A percentile compares a stretch with the other conserved stretches of the same genome.
Conservation (phyloP, 2,329 filamentous ascomycete genomes). For the Aaosphaeria arxii region DNA sequence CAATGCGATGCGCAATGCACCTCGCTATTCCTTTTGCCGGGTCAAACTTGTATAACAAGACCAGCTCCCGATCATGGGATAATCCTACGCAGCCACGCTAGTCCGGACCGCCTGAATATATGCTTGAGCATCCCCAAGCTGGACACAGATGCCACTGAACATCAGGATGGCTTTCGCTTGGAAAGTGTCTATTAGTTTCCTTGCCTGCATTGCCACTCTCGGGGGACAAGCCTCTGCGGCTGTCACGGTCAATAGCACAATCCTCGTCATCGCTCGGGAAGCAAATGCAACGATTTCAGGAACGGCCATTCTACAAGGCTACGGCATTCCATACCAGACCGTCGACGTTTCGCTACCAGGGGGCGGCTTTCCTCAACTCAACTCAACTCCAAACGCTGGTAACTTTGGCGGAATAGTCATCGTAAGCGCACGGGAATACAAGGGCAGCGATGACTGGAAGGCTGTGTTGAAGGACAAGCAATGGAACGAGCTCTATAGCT, state of each 20-base stretch:
- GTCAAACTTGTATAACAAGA: too few species aligned
- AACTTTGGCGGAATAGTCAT: conserved; percentile 59
- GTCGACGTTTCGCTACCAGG: conserved; percentile 51
- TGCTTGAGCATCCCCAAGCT: too few species aligned
- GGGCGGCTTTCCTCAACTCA: conserved; percentile 50
- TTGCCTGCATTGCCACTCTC: too few species aligned
- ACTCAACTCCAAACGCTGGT: conserved; percentile 45
- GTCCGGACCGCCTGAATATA: too few species aligned
- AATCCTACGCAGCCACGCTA: too few species aligned
- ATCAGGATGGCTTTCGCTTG: background rate
- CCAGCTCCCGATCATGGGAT: too few species aligned
- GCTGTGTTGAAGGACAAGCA: conserved; percentile 53
- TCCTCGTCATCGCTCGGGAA: conserved; percentile 55
- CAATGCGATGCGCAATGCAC: too few species aligned
- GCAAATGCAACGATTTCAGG: conserved; percentile 44
- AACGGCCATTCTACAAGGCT: conserved; percentile 54
- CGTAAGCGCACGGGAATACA: conserved; percentile 49
- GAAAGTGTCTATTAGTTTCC: background rate
- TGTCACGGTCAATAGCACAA: conserved; percentile 35
- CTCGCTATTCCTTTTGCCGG: too few species aligned
- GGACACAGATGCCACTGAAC: too few species aligned
- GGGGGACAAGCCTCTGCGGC: background rate
- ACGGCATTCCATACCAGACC: conserved; percentile 57
- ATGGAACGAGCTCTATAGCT: conserved; percentile 54
- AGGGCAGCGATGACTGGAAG: conserved; percentile 41